phyloP scores from a whole-genome alignment of 2,329 filamentous ascomycete species.

The Aspergillus arachidicola region DNA sequence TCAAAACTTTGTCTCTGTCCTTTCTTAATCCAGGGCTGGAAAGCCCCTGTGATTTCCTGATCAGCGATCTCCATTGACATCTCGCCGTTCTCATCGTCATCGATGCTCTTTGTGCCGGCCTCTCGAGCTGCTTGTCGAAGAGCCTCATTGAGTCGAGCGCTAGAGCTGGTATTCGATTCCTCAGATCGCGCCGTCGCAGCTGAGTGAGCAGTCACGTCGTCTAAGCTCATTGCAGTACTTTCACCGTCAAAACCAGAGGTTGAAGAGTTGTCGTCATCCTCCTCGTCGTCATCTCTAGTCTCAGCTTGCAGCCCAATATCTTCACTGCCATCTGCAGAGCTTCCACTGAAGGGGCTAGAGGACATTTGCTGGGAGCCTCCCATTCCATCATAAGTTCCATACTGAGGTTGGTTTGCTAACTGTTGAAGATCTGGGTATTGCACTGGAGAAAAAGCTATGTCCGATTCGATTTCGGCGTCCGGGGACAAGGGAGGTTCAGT shows the following conservation, averaged over 20 bases:
- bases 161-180: conserved; percentile 63
- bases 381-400: conserved; percentile 53
- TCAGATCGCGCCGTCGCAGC: conserved; percentile 63
- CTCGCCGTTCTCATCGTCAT: conserved; percentile 63
- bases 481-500: conserved; percentile 64
- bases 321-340: conserved; percentile 50
- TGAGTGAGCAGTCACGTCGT: conserved; percentile 73
- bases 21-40: conserved; percentile 52
- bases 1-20: conserved; percentile 45
- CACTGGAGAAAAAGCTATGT: conserved; percentile 62
- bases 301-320: conserved; percentile 43
- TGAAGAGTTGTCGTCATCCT: conserved; percentile 50
- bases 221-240: conserved; percentile 79
- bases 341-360: conserved; percentile 75
- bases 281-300: conserved; percentile 44
- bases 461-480: conserved; percentile 61
- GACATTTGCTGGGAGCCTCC: conserved; percentile 70
- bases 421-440: conserved; percentile 67
- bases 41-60: conserved; percentile 56
- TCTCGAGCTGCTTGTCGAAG: conserved; percentile 73
- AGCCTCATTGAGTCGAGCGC: conserved; percentile 73
- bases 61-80: conserved; percentile 80
- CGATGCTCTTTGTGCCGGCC: conserved; percentile 72
- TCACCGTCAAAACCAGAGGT: conserved; percentile 61
- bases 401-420: conserved; percentile 46